Conservation (phyloP, 352 stramenopile genomes). For the Discostella stelligera region DNA sequence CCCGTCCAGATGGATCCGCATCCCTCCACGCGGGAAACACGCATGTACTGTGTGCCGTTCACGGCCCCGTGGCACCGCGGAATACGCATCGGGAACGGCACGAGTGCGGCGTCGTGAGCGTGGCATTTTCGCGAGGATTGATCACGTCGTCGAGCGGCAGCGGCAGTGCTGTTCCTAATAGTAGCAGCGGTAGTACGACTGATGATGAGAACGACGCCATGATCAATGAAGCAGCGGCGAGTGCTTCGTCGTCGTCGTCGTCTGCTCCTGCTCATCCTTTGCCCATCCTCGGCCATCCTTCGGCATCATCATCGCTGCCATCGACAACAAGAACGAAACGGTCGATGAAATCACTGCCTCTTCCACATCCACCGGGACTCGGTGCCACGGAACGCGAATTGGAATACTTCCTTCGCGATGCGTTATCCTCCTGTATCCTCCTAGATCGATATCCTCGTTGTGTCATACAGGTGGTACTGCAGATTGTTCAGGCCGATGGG, state of each 20-base stretch:
- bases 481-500: conserved; percentile 71
- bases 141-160: conserved; percentile 13
- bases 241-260: too few relatives aligned
- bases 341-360: conserved; percentile 17
- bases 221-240: background rate
- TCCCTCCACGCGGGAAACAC: conserved; percentile 69
- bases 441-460: conserved; percentile 56
- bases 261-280: background rate
- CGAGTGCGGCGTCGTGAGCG: conserved; percentile 43
- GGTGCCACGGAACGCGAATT: conserved; percentile 47
- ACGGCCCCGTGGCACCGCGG: conserved; percentile 66
- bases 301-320: background rate
- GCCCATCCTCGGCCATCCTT: background rate
- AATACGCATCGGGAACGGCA: conserved; percentile 41
- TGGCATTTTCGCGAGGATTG: conserved; percentile 41
- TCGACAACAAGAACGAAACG: background rate
- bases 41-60: conserved; percentile 62
- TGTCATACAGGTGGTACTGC: conserved; percentile 70
- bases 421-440: conserved; percentile 47
- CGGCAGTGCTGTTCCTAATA: background rate
- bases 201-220: background rate
- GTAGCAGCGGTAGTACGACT: background rate
- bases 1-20: conserved; percentile 67
- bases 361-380: conserved; percentile 27
- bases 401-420: conserved; percentile 45